Base-by-base conservation (phyloP, 768 basidiomycete genomes). In the Candolleomyces aberdarensis region DNA sequence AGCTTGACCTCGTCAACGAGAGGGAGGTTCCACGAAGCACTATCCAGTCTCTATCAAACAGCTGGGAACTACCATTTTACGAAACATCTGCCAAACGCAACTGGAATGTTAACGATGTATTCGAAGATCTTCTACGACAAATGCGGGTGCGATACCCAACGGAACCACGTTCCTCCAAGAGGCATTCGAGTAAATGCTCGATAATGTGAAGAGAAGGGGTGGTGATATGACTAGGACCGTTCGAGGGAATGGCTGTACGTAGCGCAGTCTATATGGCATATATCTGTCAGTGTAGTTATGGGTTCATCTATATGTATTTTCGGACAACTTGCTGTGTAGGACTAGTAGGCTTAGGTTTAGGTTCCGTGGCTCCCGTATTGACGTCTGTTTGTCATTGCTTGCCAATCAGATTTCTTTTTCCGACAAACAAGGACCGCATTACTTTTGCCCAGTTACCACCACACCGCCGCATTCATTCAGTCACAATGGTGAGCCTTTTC, bases 51-150 rank as follows among this genome's bases (percentile, higher is more conserved):
- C 81, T 91, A 11, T 83, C 87, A 19, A 77, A 72, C 36, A 79
- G 79, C 2, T 92, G 91, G 91, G 76, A 78, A 14, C 74, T 91
- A n/a, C 89, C 81, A 10, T 89, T 91, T 68, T 93, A 89, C 69
- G 92, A 94, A 75, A 94, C 92, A 3, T 92, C 91, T n/a, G 90
- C 92, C 10, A 94, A 93, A 72, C 80, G 84, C 51, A 86, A 92
- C 68, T 91, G 89, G 91, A 85, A 93, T 65, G 80, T 94, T 57
- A 75, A 75, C 9, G 89, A 91, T 43, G 91, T 89, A 17, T 94
- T 94, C 69, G 85, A 89, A 66, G 88, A 89, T 62, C 80, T 93
- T 31, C 75, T 91, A 51, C 81, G 82, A 63, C 90, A 89, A 66
- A 91, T 93, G 91, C 82, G 87, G 32, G 71, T 65, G 56, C 80